phyloP scores from a whole-genome alignment of 768 basidiomycete genomes.

The Podaxis sp. region DNA sequence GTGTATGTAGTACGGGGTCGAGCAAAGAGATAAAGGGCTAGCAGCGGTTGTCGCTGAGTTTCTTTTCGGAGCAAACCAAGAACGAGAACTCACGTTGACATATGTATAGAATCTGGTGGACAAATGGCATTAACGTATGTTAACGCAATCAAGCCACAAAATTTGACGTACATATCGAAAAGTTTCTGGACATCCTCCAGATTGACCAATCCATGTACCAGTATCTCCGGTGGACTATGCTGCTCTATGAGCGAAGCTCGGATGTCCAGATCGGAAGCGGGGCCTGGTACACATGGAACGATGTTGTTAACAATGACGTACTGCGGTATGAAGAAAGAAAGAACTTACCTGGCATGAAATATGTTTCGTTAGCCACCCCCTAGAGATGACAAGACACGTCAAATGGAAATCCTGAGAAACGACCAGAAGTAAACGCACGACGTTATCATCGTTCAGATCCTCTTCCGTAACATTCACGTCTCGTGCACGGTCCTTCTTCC shows the following conservation, averaged over 20 bases:
- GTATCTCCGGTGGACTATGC: conserved; percentile 78
- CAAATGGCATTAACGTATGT: neutral
- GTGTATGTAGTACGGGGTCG: conserved; percentile 80
- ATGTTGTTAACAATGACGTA: conserved; percentile 1
- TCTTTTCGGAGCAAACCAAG: neutral
- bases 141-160: neutral
- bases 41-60: conserved; percentile 13
- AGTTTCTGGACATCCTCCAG: conserved; percentile 78
- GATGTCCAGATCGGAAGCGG: conserved; percentile 68
- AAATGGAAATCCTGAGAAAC: conserved; percentile 3
- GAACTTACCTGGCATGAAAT: conserved; percentile 69
- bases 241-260: conserved; percentile 74
- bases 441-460: conserved; percentile 61
- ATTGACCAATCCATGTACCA: conserved; percentile 77
- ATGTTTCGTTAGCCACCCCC: conserved; percentile 81
- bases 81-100: conserved; percentile 56
- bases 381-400: conserved; percentile 26
- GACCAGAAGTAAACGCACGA: conserved; percentile 38
- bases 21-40: conserved; percentile 73
- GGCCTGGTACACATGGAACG: conserved; percentile 40
- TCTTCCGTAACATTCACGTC: conserved; percentile 38
- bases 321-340: conserved; percentile 17
- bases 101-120: conserved; percentile 61
- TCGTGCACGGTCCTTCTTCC: conserved; percentile 35
- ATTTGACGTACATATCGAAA: conserved; percentile 71